These are phyloP conservation scores for Ambrosiella beaveri DNA, from an alignment of 2,329 filamentous ascomycete species.

Conservation along the genomic window DNA sequence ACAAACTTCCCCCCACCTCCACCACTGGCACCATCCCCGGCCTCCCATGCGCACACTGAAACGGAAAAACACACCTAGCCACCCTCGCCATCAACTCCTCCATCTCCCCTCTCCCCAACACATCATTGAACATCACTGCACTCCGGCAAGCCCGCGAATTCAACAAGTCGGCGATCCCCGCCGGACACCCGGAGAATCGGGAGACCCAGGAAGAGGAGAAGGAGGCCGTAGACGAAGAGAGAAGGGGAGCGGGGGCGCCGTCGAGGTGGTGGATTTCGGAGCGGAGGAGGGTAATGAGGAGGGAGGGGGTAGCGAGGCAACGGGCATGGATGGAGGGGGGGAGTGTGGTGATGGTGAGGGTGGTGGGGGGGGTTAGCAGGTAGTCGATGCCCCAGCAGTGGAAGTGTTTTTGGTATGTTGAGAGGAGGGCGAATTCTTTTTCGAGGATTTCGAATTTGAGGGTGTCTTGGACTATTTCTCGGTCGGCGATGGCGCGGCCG, in stretches of 20 bases:
- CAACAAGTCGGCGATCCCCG: slow-evolving; percentile 57
- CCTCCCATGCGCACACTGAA: slow-evolving; percentile 68
- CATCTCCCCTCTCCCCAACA: slow-evolving; percentile 41
- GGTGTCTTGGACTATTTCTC: slow-evolving; percentile 29
- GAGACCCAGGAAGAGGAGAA: slow-evolving; percentile 33
- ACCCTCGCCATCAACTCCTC: slow-evolving; percentile 36
- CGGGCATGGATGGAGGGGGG: slow-evolving; percentile 60
- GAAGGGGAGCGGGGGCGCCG: slow-evolving; percentile 22
- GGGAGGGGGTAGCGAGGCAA: slow-evolving; percentile 51
- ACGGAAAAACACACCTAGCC: slow-evolving; percentile 52
- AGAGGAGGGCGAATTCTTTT: slow-evolving; percentile 44
- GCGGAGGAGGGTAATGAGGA: slow-evolving; percentile 59
- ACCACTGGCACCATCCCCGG: slow-evolving; percentile 48
- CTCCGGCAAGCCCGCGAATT: slow-evolving; percentile 63
- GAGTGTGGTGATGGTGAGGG: slow-evolving; percentile 37
- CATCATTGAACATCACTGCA: slow-evolving; percentile 79
- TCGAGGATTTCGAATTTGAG: slow-evolving; percentile 47
- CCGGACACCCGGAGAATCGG: slow-evolving; percentile 51
- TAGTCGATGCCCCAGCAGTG: slow-evolving; percentile 58
- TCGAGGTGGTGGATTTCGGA: slow-evolving; percentile 53
- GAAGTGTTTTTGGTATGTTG: slow-evolving; percentile 38
- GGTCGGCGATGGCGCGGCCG: neutral
- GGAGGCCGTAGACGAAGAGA: neutral
- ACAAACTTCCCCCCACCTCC: slow-evolving; percentile 24
- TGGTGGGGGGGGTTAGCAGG: slow-evolving; percentile 11